These are phyloP conservation scores for Marasmius tenuissimus DNA, from an alignment of 1,284 basidiomycete species.

Conservation along the genomic window DNA sequence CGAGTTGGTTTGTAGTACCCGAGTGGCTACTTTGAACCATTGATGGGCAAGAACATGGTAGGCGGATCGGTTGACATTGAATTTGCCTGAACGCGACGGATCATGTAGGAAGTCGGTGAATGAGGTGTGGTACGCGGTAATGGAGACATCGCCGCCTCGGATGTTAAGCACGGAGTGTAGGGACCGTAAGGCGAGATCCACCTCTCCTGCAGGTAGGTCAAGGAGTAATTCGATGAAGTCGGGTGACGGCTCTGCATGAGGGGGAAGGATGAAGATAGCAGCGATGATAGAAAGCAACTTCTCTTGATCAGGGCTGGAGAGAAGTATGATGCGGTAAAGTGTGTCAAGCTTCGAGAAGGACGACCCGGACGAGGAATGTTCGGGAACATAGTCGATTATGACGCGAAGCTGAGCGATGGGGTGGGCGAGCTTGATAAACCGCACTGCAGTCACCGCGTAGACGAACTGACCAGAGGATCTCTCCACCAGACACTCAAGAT, in stretches of 20 bases:
- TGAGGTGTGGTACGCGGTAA: too few relatives aligned
- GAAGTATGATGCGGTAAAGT: neutral
- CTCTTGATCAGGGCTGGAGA: neutral
- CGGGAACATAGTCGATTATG: slow-evolving; percentile 9
- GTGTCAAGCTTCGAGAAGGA: slow-evolving; percentile 27
- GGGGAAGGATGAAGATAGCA: neutral
- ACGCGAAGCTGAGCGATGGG: slow-evolving; percentile 23
- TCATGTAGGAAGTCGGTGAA: too few relatives aligned
- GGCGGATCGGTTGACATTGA: too few relatives aligned
- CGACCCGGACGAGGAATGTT: too few relatives aligned
- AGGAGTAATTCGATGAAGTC: neutral
- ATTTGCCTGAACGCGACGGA: too few relatives aligned
- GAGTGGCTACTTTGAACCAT: too few relatives aligned
- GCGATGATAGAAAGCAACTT: neutral
- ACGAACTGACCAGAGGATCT: slow-evolving; percentile 23
- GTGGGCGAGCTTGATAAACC: slow-evolving; percentile 21
- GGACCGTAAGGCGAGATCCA: neutral
- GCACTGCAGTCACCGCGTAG: slow-evolving; percentile 25
- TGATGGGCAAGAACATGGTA: too few relatives aligned
- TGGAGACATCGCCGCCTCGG: too few relatives aligned
- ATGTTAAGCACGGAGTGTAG: neutral
- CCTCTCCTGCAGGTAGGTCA: neutral
- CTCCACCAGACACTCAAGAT: slow-evolving; percentile 19
- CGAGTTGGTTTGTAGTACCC: too few relatives aligned
- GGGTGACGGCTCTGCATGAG: neutral